Percentiles rank a stretch among this genome's conserved stretches.
Conservation (phyloP, 345 rosid genomes). For the Iberis pinnata region DNA sequence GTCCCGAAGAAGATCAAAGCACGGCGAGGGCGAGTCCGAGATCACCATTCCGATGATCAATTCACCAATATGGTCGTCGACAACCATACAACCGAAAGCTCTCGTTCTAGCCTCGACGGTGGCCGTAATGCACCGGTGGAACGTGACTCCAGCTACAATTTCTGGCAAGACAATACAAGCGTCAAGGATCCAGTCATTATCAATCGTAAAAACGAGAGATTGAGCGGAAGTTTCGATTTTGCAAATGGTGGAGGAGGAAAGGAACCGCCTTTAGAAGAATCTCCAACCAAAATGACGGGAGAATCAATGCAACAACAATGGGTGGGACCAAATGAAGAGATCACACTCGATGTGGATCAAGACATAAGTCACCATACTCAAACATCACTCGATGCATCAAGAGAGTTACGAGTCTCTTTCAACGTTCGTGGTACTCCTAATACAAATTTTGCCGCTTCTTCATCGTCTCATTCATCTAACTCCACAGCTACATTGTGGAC, state of each 20-base stretch:
- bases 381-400: neutral
- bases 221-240: constrained; percentile 28
- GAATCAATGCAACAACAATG: no score
- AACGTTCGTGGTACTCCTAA: constrained; percentile 12
- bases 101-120: no score
- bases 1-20: no score
- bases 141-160: constrained; percentile 12
- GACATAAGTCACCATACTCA: neutral
- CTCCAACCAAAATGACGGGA: no score
- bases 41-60: no score
- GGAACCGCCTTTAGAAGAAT: no score
- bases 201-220: no score
- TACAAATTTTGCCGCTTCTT: constrained; percentile 19
- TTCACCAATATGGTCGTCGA: no score
- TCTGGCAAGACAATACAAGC: constrained; percentile 23
- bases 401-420: constrained; percentile 55
- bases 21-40: no score
- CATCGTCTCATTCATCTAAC: constrained; percentile 12
- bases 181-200: neutral
- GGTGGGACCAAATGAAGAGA: constrained; percentile 43
- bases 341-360: constrained; percentile 59
- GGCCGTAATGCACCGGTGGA: no score
- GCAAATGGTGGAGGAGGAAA: no score
- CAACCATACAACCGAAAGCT: no score
- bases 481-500: constrained; percentile 27